These are phyloP conservation scores for Colletotrichum lupini DNA, from an alignment of 2,329 filamentous ascomycete species.

Conservation along the genomic window DNA sequence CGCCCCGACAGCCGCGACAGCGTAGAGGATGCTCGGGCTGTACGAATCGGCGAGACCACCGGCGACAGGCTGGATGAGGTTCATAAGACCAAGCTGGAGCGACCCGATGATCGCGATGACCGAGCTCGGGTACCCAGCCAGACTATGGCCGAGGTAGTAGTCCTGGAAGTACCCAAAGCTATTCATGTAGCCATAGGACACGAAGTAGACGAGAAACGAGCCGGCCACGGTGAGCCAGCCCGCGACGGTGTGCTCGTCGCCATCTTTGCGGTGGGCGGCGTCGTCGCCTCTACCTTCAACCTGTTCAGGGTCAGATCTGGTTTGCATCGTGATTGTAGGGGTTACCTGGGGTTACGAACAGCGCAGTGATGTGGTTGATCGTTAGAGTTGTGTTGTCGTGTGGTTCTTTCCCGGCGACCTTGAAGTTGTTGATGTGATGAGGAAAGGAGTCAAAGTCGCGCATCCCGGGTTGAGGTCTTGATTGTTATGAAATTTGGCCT, in stretches of 20 bases:
- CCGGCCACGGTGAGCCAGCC: constrained; percentile 29
- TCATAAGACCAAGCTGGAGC: constrained; percentile 52
- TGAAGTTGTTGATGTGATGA: background rate
- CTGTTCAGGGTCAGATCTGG: constrained; percentile 6
- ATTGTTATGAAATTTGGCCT: background rate
- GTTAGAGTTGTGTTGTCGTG: background rate
- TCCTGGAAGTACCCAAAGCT: constrained; percentile 57
- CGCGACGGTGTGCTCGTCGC: constrained; percentile 8
- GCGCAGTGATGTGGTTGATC: background rate
- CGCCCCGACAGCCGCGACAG: constrained; percentile 10
- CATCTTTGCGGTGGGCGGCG: background rate
- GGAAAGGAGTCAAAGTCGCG: background rate
- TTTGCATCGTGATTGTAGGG: background rate
- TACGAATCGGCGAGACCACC: constrained; percentile 52
- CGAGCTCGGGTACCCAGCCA: constrained; percentile 46
- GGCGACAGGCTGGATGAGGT: constrained; percentile 50
- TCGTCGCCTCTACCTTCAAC: background rate
- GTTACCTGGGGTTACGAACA: constrained; percentile 4
- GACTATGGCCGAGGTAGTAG: constrained; percentile 52
- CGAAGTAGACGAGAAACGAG: constrained; percentile 31
- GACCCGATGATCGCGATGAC: constrained; percentile 58
- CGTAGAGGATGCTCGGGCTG: constrained; percentile 14
- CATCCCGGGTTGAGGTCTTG: background rate
- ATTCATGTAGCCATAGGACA: constrained; percentile 48
- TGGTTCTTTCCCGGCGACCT: background rate